Conservation (phyloP, 2,329 filamentous ascomycete genomes). For the Calonectria montana region DNA sequence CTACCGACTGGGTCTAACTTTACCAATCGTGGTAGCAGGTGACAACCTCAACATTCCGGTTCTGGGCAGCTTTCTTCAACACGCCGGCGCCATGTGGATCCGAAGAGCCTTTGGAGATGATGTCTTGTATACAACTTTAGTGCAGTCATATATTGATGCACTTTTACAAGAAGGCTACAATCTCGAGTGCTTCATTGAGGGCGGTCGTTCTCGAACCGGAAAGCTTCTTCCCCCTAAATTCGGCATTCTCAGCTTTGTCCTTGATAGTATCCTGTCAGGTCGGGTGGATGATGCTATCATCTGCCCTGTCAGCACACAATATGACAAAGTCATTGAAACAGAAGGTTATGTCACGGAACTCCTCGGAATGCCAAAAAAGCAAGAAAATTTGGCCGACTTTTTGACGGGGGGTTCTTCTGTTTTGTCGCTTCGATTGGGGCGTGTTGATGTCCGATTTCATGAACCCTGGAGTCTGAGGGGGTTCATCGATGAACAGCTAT, state of each 20-base stretch:
- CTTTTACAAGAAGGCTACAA: conserved; percentile 92
- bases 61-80: conserved; percentile 89
- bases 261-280: conserved; percentile 90
- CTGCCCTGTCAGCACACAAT: conserved; percentile 96
- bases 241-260: conserved; percentile 89
- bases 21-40: conserved; percentile 93
- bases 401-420: conserved; percentile 87
- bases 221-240: conserved; percentile 96
- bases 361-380: conserved; percentile 92
- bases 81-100: conserved; percentile 98
- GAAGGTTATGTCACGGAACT: conserved; percentile 97
- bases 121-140: conserved; percentile 88
- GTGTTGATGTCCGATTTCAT: conserved; percentile 95
- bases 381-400: conserved; percentile 92
- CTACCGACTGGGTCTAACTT: conserved; percentile 87
- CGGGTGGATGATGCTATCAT: conserved; percentile 92
- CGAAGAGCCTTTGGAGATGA: conserved; percentile 93
- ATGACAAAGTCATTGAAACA: conserved; percentile 98
- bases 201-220: conserved; percentile 90
- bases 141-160: conserved; percentile 96
- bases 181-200: conserved; percentile 97
- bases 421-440: conserved; percentile 85
- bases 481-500: conserved; percentile 84
- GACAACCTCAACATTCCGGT: conserved; percentile 97
- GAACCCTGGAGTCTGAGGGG: conserved; percentile 91